These are phyloP conservation scores for Penicillium sp. DNA, from an alignment of 2,329 filamentous ascomycete genomes.

Conservation along the genomic window DNA sequence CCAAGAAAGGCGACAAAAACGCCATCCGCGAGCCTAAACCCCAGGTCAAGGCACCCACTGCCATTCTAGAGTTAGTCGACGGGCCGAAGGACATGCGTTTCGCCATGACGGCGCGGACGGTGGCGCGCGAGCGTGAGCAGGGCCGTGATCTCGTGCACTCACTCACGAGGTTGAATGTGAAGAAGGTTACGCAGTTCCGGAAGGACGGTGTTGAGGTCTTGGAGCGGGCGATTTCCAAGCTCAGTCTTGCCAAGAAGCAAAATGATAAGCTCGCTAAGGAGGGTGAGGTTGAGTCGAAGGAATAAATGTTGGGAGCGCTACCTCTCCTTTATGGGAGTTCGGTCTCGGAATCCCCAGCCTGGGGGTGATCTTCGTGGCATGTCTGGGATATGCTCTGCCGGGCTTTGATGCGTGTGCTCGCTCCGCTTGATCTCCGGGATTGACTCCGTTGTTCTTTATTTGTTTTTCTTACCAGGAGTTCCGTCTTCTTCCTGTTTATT, in stretches of 20 bases:
- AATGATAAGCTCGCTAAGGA: constrained; percentile 29
- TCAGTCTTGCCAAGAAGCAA: constrained; percentile 52
- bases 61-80: constrained; percentile 93
- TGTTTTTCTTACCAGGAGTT: constrained; percentile 18
- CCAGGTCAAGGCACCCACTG: constrained; percentile 80
- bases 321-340: background rate
- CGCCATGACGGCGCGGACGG: constrained; percentile 82
- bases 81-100: constrained; percentile 92
- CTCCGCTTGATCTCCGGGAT: constrained; percentile 1
- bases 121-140: constrained; percentile 59
- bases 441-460: constrained; percentile 7
- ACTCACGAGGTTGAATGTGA: constrained; percentile 72
- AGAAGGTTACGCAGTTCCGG: constrained; percentile 78
- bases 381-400: constrained; percentile 1
- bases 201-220: constrained; percentile 64
- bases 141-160: constrained; percentile 61
- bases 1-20: constrained; percentile 14
- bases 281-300: constrained; percentile 14
- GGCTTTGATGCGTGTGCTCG: background rate
- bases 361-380: background rate
- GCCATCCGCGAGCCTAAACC: constrained; percentile 19
- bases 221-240: constrained; percentile 55
- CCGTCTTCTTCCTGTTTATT: constrained; percentile 13
- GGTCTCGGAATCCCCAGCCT: background rate
- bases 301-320: background rate